Base-by-base conservation (phyloP, 2,329 filamentous ascomycete genomes). In the Neurospora crassa region DNA sequence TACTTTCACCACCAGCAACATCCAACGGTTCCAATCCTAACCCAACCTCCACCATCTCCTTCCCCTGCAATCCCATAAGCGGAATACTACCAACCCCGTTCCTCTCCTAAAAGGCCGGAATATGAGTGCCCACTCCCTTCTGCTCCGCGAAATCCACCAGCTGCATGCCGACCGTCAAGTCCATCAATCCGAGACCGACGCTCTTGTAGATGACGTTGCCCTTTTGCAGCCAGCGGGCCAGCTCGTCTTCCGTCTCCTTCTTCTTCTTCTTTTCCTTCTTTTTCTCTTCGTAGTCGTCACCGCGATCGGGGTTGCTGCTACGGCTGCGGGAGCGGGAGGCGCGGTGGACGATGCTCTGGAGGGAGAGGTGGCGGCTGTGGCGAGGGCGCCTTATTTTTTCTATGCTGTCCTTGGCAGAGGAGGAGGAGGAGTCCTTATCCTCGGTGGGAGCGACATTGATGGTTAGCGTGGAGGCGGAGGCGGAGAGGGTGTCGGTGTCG, bases 121-220 rank as follows among this genome's bases (percentile, higher is more conserved):
- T 79, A 8, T 80, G 80, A 10, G 82, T 86, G 7, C 89, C 89
- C 12, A 90, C 78, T 0, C 83, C 82, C 78, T 84, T 89, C 69
- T 84, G 80, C 59, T 82, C 82, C 1, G 89, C 89, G 73, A 90
- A 78, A 72, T 83, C 80, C 20, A 91, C 78, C 68, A 91, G 73
- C 70, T 89, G 85, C 75, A 84, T 83, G 16, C 89, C 89, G 1
- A 90, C 86, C 1, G 87, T 85, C 29, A 91, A 78, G 75, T 91
- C 89, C 89, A 91, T 91, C 69, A 91, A 78, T 0, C 89, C 89
- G 68, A 91, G 78, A 0, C 89, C 89, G 0, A 91, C 89, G 73
- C 87, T 88, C 82, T 91, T 91, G 78, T 91, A 91, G 8, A 91
- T 85, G 24, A 91, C 89, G 72, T 89, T 91, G 0, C 89, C 89